A percentile compares a stretch with the other conserved stretches of the same genome.
Conservation (phyloP, 805 yeast species). For the Wickerhamomyces bovis region DNA sequence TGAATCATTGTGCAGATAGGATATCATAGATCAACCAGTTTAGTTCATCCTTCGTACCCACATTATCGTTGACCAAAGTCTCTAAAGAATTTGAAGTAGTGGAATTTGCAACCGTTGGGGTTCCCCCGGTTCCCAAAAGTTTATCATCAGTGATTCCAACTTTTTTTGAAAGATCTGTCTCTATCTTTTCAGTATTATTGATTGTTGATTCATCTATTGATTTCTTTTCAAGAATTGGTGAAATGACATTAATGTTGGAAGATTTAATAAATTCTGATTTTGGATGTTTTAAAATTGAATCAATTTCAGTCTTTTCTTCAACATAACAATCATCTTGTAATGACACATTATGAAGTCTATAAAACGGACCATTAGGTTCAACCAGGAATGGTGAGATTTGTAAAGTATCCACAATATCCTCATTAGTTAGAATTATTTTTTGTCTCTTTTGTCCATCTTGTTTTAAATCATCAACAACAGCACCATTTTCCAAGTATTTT, state of each 20-base stretch:
- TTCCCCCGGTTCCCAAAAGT: not conserved
- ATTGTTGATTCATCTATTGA: not conserved
- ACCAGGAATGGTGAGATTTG: conserved; percentile 59
- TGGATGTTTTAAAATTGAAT: conserved; percentile 12
- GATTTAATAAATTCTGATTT: conserved; percentile 6
- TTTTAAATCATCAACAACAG: not conserved
- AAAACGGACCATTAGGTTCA: conserved; percentile 60
- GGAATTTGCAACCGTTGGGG: not conserved
- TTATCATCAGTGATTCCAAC: not conserved
- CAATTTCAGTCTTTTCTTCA: conserved; percentile 20
- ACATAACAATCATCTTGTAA: conserved; percentile 44
- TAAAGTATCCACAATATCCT: conserved; percentile 61
- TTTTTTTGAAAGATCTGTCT: not conserved
- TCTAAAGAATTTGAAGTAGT: not conserved
- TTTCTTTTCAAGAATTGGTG: conserved; percentile 2
- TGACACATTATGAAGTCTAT: conserved; percentile 42
- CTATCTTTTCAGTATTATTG: not conserved
- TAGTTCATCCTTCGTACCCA: conserved; percentile 61
- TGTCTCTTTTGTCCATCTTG: conserved; percentile 10
- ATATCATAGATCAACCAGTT: conserved; percentile 69
- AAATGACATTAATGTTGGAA: not conserved
- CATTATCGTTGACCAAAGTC: conserved; percentile 23
- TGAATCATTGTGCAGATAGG: conserved; percentile 13
- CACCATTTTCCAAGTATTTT: conserved; percentile 32
- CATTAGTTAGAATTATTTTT: conserved; percentile 47